These are phyloP conservation scores for Suillus sp. DNA, from an alignment of 768 basidiomycete genomes.

Conservation along the genomic window DNA sequence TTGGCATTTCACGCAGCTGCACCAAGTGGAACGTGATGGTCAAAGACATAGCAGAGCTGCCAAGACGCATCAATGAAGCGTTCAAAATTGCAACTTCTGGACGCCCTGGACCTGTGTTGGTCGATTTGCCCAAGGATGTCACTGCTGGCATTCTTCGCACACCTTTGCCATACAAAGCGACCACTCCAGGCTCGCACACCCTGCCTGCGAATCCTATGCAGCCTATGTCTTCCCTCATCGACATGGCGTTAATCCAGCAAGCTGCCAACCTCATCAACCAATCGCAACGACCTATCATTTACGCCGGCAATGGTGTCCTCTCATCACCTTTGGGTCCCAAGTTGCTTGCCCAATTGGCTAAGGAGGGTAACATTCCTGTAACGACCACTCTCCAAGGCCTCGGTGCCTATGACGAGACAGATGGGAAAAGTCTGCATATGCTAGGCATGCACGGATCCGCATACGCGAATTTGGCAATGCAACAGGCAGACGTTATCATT, in stretches of 20 bases:
- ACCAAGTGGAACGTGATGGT: constrained; percentile 99
- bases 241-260: constrained; percentile 68
- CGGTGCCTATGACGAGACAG: constrained; percentile 91
- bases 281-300: constrained; percentile 88
- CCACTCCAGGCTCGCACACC: constrained; percentile 80
- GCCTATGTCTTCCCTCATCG: constrained; percentile 56
- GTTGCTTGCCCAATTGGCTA: constrained; percentile 75
- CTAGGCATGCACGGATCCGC: constrained; percentile 98
- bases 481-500: constrained; percentile 96
- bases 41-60: constrained; percentile 93
- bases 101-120: constrained; percentile 95
- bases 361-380: constrained; percentile 92
- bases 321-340: constrained; percentile 79
- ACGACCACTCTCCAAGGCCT: constrained; percentile 96
- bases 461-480: constrained; percentile 98
- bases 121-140: constrained; percentile 98
- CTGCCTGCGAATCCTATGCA: constrained; percentile 77
- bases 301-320: constrained; percentile 90
- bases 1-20: constrained; percentile 95
- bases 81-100: constrained; percentile 99
- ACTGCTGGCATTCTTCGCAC: constrained; percentile 89
- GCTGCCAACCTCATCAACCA: constrained; percentile 92
- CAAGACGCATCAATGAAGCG: constrained; percentile 95
- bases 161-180: constrained; percentile 82
- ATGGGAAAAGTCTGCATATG: constrained; percentile 90